phyloP scores from a whole-genome alignment of 1,284 basidiomycete species.

The Ceratobasidium theobromae region DNA sequence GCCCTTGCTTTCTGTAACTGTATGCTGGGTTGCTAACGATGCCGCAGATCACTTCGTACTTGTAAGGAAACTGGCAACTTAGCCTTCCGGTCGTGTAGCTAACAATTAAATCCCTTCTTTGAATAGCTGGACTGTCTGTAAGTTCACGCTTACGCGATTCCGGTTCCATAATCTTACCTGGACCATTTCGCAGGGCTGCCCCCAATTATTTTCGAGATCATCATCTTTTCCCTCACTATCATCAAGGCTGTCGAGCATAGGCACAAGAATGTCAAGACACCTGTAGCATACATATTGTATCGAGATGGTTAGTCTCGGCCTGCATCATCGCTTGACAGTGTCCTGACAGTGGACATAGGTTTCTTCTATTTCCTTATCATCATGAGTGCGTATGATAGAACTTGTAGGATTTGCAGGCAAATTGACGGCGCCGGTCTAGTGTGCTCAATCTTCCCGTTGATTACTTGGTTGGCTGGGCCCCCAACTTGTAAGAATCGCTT shows the following conservation, averaged over 20 bases:
- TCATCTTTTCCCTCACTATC: constrained; percentile 32
- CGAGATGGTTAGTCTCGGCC: constrained; percentile 27
- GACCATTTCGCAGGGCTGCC: constrained; percentile 27
- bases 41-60: constrained; percentile 21
- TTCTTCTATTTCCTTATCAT: constrained; percentile 34
- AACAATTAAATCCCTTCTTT: background rate
- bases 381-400: constrained; percentile 1
- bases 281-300: constrained; percentile 33
- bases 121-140: constrained; percentile 23
- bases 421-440: constrained; percentile 14
- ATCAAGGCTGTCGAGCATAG: constrained; percentile 27
- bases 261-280: constrained; percentile 23
- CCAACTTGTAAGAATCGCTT: constrained; percentile 7
- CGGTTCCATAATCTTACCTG: background rate
- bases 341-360: background rate
- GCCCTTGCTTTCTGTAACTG: background rate
- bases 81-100: background rate
- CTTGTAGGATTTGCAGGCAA: background rate
- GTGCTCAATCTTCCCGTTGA: constrained; percentile 32
- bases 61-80: background rate
- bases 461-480: constrained; percentile 30
- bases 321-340: background rate
- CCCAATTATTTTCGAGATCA: constrained; percentile 28
- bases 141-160: background rate
- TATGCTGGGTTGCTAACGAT: background rate